These are phyloP conservation scores for Acorus gramineus DNA, from an alignment of 106 monocot genomes.

Conservation along the genomic window DNA sequence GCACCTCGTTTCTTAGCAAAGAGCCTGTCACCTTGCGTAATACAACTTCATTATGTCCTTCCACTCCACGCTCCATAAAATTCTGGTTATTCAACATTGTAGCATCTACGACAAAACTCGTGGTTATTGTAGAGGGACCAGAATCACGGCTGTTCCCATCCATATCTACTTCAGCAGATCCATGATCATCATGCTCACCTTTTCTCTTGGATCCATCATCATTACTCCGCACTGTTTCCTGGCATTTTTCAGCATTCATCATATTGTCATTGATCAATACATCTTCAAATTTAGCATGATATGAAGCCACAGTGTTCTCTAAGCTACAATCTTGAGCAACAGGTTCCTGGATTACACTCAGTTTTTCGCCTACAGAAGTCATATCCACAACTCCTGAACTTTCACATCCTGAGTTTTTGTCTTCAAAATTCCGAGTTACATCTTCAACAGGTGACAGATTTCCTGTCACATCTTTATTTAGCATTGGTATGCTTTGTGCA, in stretches of 20 bases:
- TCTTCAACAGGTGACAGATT: too few species aligned
- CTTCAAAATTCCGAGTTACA: too few species aligned
- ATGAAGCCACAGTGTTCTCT: too few species aligned
- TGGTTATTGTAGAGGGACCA: not conserved
- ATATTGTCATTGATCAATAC: too few species aligned
- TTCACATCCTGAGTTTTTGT: too few species aligned
- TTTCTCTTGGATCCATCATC: conserved; percentile 3
- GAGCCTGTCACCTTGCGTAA: not conserved
- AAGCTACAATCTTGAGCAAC: too few species aligned
- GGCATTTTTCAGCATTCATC: too few species aligned
- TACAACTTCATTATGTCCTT: conserved; percentile 5
- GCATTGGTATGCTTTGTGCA: conserved; percentile 9
- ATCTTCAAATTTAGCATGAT: too few species aligned
- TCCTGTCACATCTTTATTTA: conserved; percentile 8
- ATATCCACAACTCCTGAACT: too few species aligned
- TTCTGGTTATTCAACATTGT: not conserved
- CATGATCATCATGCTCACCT: conserved; percentile 1
- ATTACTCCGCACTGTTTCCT: too few species aligned
- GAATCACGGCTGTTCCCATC: conserved; percentile 4
- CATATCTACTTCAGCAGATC: not conserved
- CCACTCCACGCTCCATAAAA: conserved; percentile 8
- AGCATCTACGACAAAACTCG: not conserved
- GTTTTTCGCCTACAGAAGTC: too few species aligned
- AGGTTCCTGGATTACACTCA: too few species aligned
- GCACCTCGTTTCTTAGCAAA: conserved; percentile 4